These are phyloP conservation scores for Amanita polypyramis DNA, from an alignment of 768 basidiomycete genomes.

Conservation along the genomic window DNA sequence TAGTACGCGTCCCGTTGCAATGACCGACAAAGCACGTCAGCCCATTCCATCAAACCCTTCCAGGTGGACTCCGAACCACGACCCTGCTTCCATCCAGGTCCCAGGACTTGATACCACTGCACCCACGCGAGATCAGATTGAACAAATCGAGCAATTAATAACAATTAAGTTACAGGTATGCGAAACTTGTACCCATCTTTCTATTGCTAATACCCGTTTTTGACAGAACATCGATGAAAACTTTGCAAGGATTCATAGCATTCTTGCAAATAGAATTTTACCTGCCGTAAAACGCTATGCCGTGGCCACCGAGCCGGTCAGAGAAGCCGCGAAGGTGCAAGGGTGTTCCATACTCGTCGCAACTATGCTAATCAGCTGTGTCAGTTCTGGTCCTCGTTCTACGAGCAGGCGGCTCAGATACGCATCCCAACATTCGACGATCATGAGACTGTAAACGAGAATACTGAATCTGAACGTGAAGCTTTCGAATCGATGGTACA, in stretches of 20 bases:
- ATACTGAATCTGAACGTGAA: constrained; percentile 28
- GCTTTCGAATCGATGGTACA: constrained; percentile 19
- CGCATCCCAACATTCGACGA: constrained; percentile 70
- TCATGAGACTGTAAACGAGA: constrained; percentile 45
- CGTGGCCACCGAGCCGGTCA: constrained; percentile 75
- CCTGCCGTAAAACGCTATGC: constrained; percentile 89
- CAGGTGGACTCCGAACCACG: constrained; percentile 55
- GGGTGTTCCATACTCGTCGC: not conserved
- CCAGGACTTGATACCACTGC: constrained; percentile 67
- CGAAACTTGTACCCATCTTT: not conserved
- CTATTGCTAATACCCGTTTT: not conserved
- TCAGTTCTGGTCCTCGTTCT: constrained; percentile 96
- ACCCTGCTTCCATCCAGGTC: constrained; percentile 54
- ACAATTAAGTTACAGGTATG: constrained; percentile 81
- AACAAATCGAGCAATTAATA: constrained; percentile 93
- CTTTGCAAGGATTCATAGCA: constrained; percentile 81
- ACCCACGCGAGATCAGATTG: constrained; percentile 71
- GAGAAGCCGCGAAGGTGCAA: constrained; percentile 82
- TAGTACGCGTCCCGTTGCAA: not conserved
- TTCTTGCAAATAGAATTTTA: constrained; percentile 69
- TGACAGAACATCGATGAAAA: constrained; percentile 83
- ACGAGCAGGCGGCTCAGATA: constrained; percentile 86
- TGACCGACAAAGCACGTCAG: not conserved
- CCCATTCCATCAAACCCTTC: constrained; percentile 49
- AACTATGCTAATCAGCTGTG: not conserved